Percentiles rank a stretch among this genome's conserved stretches.
These are phyloP conservation scores for Fusarium compactum DNA, from an alignment of 2,329 filamentous ascomycete species.

Conservation along the genomic window DNA sequence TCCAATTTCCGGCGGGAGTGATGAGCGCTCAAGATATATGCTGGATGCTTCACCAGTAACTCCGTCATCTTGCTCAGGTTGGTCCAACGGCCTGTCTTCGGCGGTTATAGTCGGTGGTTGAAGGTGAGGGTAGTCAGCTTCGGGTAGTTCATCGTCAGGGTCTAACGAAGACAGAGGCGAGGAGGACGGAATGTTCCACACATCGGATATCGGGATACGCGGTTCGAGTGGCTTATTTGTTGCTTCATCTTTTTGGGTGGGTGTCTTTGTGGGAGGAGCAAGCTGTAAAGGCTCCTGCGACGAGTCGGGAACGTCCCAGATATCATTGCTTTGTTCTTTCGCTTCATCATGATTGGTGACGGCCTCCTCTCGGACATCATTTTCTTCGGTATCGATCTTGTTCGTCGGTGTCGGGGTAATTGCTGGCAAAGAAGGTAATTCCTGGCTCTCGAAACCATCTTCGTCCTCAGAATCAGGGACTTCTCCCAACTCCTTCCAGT, in stretches of 20 bases:
- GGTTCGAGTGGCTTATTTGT: conserved; percentile 9
- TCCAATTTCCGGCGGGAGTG: conserved; percentile 47
- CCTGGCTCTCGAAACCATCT: conserved; percentile 56
- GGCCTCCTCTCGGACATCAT: not conserved
- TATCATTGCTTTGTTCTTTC: conserved; percentile 38
- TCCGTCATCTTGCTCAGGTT: conserved; percentile 5
- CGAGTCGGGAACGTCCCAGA: conserved; percentile 56
- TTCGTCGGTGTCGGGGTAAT: not conserved
- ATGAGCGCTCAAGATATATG: conserved; percentile 54
- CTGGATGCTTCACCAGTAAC: conserved; percentile 53
- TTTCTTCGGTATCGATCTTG: conserved; percentile 5
- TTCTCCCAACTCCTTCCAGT: conserved; percentile 64
- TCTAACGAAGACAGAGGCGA: conserved; percentile 53
- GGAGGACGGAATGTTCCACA: conserved; percentile 41
- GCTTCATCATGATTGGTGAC: not conserved
- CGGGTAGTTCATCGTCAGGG: conserved; percentile 46
- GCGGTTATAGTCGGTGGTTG: not conserved
- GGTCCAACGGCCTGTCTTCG: conserved; percentile 4
- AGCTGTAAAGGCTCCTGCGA: conserved; percentile 45
- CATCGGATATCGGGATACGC: not conserved
- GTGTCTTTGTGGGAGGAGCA: conserved; percentile 3
- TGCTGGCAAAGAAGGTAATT: conserved; percentile 27
- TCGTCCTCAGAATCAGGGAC: conserved; percentile 66
- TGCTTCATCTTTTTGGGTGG: conserved; percentile 12
- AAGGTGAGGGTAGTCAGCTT: conserved; percentile 38